These are phyloP conservation scores for Ceraceosorus bombacis DNA, from an alignment of 1,284 basidiomycete species.

Conservation along the genomic window DNA sequence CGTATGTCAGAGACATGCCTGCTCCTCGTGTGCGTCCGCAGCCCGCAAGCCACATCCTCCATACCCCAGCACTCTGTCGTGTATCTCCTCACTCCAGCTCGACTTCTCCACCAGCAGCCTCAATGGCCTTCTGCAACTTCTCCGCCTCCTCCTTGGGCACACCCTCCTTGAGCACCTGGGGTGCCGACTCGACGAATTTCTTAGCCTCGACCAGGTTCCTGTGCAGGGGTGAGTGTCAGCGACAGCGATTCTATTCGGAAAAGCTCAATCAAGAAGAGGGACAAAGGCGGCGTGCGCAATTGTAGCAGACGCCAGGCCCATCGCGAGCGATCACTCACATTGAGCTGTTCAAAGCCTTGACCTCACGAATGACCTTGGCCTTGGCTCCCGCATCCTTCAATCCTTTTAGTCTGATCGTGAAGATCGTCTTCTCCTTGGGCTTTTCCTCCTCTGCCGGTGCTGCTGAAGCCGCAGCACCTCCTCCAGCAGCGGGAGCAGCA, in stretches of 20 bases:
- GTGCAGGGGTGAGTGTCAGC: conserved; percentile 2
- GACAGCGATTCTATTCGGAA: background rate
- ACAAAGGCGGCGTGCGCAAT: background rate
- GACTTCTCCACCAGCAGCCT: conserved; percentile 79
- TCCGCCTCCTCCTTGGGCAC: conserved; percentile 68
- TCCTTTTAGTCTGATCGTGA: conserved; percentile 65
- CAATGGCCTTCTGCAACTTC: conserved; percentile 76
- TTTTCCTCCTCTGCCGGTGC: conserved; percentile 63
- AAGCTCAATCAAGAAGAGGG: background rate
- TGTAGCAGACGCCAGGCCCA: background rate
- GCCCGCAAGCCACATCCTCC: too few relatives aligned
- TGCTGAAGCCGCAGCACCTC: conserved; percentile 50
- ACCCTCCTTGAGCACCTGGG: conserved; percentile 90
- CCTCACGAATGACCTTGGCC: conserved; percentile 95
- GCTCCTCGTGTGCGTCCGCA: too few relatives aligned
- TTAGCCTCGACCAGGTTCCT: conserved; percentile 63
- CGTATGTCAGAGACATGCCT: too few relatives aligned
- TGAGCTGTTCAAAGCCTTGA: conserved; percentile 62
- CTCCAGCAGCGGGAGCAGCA: conserved; percentile 51
- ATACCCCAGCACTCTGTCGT: background rate
- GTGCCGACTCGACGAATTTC: conserved; percentile 96
- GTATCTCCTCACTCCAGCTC: conserved; percentile 49
- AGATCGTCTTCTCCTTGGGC: conserved; percentile 97
- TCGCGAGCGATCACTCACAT: conserved; percentile 23
- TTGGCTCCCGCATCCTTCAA: conserved; percentile 52